phyloP scores from a whole-genome alignment of 2,329 filamentous ascomycete species.

The Chaetothyriales sp. region DNA sequence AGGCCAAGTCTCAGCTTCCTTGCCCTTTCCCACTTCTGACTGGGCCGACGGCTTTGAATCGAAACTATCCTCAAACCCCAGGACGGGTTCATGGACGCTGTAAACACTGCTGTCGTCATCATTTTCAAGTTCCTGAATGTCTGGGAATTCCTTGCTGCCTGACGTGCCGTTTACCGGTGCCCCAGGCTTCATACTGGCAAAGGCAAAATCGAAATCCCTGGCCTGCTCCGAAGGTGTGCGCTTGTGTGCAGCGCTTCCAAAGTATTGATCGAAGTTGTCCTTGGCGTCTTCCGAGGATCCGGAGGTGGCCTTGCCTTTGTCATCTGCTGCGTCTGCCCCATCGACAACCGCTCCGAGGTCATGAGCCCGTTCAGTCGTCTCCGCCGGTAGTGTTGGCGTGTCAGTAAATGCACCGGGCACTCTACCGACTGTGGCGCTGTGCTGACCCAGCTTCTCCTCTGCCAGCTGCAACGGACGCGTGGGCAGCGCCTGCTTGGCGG shows the following conservation, averaged over 20 bases:
- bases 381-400: conserved; percentile 17
- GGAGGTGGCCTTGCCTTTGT: conserved; percentile 8
- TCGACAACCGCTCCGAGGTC: conserved; percentile 3
- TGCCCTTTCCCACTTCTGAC: conserved; percentile 16
- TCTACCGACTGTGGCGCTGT: conserved; percentile 11
- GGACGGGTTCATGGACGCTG: conserved; percentile 35
- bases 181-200: conserved; percentile 31
- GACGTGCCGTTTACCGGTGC: conserved; percentile 19
- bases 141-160: conserved; percentile 63
- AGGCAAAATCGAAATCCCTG: conserved; percentile 34
- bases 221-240: conserved; percentile 31
- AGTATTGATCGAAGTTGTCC: conserved; percentile 31
- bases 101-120: conserved; percentile 61
- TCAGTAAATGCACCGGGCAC: conserved; percentile 39
- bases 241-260: conserved; percentile 29
- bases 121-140: conserved; percentile 70
- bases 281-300: conserved; percentile 21
- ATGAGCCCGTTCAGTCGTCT: conserved; percentile 10
- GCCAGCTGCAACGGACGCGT: conserved; percentile 1
- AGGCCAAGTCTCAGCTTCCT: conserved; percentile 25
- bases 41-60: conserved; percentile 42
- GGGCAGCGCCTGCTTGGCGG: conserved; percentile 11
- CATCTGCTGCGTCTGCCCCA: conserved; percentile 6
- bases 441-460: conserved; percentile 10
- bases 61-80: conserved; percentile 87